phyloP scores from a whole-genome alignment of 768 basidiomycete species.

The Gloeopeniophorella convolvens region DNA sequence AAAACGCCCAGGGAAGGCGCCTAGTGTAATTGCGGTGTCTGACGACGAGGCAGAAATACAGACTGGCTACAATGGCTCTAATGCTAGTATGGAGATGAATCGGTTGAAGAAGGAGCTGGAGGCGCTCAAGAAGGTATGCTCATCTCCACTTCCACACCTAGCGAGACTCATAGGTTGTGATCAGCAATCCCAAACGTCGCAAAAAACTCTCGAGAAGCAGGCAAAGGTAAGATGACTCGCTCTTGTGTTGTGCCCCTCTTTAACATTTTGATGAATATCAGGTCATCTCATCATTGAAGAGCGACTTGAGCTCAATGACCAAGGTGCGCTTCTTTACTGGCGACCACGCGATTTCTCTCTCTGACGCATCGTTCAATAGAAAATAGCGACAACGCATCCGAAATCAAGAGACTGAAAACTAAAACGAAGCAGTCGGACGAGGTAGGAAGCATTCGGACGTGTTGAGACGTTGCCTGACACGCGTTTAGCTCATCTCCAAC shows the following conservation, averaged over 20 bases:
- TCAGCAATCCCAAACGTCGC: slow-evolving; percentile 38
- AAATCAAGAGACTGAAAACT: slow-evolving; percentile 37
- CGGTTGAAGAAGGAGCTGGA: slow-evolving; percentile 54
- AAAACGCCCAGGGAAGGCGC: background rate
- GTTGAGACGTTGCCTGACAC: background rate
- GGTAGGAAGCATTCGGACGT: slow-evolving; percentile 31
- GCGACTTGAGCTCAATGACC: slow-evolving; percentile 33
- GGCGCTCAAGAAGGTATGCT: slow-evolving; percentile 38
- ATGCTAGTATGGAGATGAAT: slow-evolving; percentile 45
- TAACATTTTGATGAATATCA: slow-evolving; percentile 20
- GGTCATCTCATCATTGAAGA: slow-evolving; percentile 49
- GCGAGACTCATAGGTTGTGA: slow-evolving; percentile 5
- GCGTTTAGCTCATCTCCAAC: slow-evolving; percentile 41
- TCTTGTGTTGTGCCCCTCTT: background rate
- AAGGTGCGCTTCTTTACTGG: slow-evolving; percentile 29
- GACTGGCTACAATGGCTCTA: slow-evolving; percentile 28
- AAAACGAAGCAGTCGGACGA: slow-evolving; percentile 52
- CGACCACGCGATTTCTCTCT: background rate
- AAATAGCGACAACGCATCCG: slow-evolving; percentile 42
- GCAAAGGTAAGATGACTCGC: slow-evolving; percentile 40
- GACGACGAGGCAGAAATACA: slow-evolving; percentile 13
- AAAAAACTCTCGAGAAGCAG: slow-evolving; percentile 48
- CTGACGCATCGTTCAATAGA: slow-evolving; percentile 22
- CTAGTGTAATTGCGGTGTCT: background rate
- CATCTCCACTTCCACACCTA: background rate